A percentile compares a stretch with the other conserved stretches of the same genome.
phyloP scores from a whole-genome alignment of 805 yeast species.

The Yamadazyma tumulicola region DNA sequence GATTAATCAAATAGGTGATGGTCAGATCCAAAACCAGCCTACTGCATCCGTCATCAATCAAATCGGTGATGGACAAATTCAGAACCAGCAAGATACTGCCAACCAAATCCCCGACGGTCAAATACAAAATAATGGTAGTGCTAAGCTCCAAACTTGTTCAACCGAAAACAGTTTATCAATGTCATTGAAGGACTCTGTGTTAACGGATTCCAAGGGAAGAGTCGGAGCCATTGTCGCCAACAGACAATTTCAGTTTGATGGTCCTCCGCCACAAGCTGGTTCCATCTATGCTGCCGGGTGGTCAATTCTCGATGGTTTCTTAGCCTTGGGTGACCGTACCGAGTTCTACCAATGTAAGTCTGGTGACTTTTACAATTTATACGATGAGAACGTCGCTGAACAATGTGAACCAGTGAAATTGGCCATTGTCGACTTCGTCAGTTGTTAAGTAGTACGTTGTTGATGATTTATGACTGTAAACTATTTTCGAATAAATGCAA shows the following conservation, averaged over 20 bases:
- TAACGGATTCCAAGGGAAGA: slow-evolving; percentile 62
- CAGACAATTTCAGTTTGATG: slow-evolving; percentile 76
- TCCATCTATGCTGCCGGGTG: slow-evolving; percentile 62
- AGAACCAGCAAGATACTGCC: slow-evolving; percentile 39
- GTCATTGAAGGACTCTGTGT: slow-evolving; percentile 47
- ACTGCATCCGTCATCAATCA: slow-evolving; percentile 28
- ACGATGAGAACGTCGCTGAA: slow-evolving; percentile 44
- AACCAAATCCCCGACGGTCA: slow-evolving; percentile 46
- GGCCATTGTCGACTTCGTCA: slow-evolving; percentile 13
- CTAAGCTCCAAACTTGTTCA: slow-evolving; percentile 36
- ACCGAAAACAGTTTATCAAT: slow-evolving; percentile 51
- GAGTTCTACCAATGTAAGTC: slow-evolving; percentile 73
- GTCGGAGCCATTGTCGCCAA: slow-evolving; percentile 77
- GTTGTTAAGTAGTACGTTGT: slow-evolving; percentile 7
- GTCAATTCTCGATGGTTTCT: slow-evolving; percentile 42
- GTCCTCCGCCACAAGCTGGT: slow-evolving; percentile 79
- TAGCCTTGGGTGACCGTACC: slow-evolving; percentile 60
- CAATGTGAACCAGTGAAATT: slow-evolving; percentile 46
- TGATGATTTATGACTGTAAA: slow-evolving; percentile 5
- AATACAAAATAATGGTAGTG: slow-evolving; percentile 32
- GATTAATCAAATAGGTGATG: slow-evolving; percentile 33
- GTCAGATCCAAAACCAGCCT: slow-evolving; percentile 52
- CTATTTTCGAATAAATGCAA: slow-evolving; percentile 1
- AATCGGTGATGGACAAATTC: slow-evolving; percentile 48
- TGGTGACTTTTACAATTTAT: slow-evolving; percentile 76